These are phyloP conservation scores for Blepharisma japonicum DNA, from an alignment of 73 alveolate genomes.

Conservation along the genomic window DNA sequence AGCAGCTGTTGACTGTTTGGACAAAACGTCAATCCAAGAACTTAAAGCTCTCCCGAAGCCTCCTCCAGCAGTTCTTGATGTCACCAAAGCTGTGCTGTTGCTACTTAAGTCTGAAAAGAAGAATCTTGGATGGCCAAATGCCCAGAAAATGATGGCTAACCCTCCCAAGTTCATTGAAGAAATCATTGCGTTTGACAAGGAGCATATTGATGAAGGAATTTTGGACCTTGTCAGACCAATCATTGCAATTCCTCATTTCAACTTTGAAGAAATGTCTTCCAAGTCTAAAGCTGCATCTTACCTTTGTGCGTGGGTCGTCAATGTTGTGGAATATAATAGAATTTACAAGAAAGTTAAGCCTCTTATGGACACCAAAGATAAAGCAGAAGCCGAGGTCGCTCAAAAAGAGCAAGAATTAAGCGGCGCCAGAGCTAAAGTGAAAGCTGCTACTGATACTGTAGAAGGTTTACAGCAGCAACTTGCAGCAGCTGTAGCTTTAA, in stretches of 20 bases:
- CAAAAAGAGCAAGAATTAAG: slow-evolving; percentile 89
- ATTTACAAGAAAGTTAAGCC: slow-evolving; percentile 98
- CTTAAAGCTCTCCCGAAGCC: slow-evolving; percentile 93
- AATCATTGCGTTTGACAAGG: slow-evolving; percentile 78
- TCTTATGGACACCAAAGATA: slow-evolving; percentile 92
- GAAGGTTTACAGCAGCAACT: slow-evolving; percentile 79
- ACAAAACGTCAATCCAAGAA: slow-evolving; percentile 83
- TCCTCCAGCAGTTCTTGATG: slow-evolving; percentile 58
- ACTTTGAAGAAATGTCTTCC: slow-evolving; percentile 59
- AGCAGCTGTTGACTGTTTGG: slow-evolving; percentile 91
- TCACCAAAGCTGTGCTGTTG: slow-evolving; percentile 78
- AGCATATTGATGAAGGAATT: slow-evolving; percentile 79
- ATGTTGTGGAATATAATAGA: slow-evolving; percentile 90
- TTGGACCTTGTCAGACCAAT: slow-evolving; percentile 67
- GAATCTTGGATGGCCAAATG: slow-evolving; percentile 89
- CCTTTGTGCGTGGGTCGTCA: slow-evolving; percentile 85
- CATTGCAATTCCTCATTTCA: slow-evolving; percentile 55
- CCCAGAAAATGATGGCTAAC: slow-evolving; percentile 91
- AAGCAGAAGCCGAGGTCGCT: slow-evolving; percentile 87
- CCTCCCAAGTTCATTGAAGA: slow-evolving; percentile 90
- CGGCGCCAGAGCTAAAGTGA: slow-evolving; percentile 87
- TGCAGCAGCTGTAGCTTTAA: slow-evolving; percentile 89
- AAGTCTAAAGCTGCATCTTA: slow-evolving; percentile 83
- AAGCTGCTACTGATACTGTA: slow-evolving; percentile 90
- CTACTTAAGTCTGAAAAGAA: slow-evolving; percentile 82